These are phyloP conservation scores for Solanum hybrid DNA, from an alignment of 305 asterid species.

Conservation along the genomic window DNA sequence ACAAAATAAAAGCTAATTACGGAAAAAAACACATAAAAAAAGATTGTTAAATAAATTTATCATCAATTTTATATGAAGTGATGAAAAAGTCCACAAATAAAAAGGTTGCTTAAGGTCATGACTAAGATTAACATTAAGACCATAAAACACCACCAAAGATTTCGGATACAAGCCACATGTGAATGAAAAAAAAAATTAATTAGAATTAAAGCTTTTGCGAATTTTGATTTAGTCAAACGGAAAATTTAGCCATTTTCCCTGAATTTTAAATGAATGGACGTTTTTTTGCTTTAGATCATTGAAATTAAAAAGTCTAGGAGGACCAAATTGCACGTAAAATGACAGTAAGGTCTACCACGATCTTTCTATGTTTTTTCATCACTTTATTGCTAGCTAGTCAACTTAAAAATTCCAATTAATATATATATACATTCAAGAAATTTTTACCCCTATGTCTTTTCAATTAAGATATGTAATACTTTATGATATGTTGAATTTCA, in stretches of 20 bases:
- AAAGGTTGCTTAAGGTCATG: not conserved
- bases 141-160: not conserved
- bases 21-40: not conserved
- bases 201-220: not conserved
- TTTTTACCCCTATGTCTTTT: too few relatives aligned
- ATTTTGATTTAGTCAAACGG: rapidly evolving
- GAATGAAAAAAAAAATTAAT: rapidly evolving
- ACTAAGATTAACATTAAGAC: not conserved
- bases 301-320: not conserved
- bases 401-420: not conserved
- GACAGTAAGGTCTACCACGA: not conserved
- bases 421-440: not conserved
- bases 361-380: not conserved
- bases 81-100: not conserved
- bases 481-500: too few relatives aligned
- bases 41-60: not conserved
- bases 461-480: too few relatives aligned
- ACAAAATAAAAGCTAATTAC: not conserved
- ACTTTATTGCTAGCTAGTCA: not conserved
- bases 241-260: not conserved
- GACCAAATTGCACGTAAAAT: not conserved
- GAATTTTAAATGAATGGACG: not conserved
- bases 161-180: not conserved
- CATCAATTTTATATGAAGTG: not conserved
- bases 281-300: not conserved